Evolutionary conservation across 1,139 yeast genomes (phyloP), one percentile per base, ranked within the genome.

Genomic region (Pichia cactophila): DNA sequence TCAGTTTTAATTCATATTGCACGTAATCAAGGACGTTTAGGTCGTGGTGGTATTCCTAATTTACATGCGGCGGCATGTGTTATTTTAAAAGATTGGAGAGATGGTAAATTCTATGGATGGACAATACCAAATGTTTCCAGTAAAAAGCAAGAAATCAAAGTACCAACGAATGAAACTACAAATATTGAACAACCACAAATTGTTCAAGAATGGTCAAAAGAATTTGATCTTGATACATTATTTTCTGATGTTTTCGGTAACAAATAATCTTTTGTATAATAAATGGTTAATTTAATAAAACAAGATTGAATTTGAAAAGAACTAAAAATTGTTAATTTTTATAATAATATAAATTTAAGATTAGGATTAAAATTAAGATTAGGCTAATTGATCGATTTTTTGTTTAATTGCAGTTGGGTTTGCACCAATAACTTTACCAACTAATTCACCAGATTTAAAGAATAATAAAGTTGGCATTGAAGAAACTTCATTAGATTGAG

Each of bases 81-180:
- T 36, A 86, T 92, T 5, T 75, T 94, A 62, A 87, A 81, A 58
- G 99, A 92, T 69, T 94, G 97, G 97, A 83, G 97, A 70, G 97
- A 90, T 68, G 98, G 98, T 51, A 81, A 95, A 64, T 79, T 92
- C 58, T 69, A 83, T 50, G 96, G 97, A 44, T 92, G 97, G 96
- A 81, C 89, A 2, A 68, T 82, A 59, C 96, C 97, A 44, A 86
- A 84, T 58, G 74, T 81, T 10, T 80, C 86, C 2, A 58, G 54
- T 42, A 74, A 75, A 58, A 60, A 69, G 14, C 65, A 66, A 16
- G 59, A 56, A 37, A 28, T n/a, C 8, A 58, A 55, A 37, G 64
- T 61, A 50, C 55, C 63, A 42, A 43, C 28, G 35, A 62, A 62
- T n/a, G 54, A 56, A 26, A 58, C 59, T n/a, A 50, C 51, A n/a